These are phyloP conservation scores for Musa troglodytarum DNA, from an alignment of 176 grass and related monocot genomes.

Conservation along the genomic window DNA sequence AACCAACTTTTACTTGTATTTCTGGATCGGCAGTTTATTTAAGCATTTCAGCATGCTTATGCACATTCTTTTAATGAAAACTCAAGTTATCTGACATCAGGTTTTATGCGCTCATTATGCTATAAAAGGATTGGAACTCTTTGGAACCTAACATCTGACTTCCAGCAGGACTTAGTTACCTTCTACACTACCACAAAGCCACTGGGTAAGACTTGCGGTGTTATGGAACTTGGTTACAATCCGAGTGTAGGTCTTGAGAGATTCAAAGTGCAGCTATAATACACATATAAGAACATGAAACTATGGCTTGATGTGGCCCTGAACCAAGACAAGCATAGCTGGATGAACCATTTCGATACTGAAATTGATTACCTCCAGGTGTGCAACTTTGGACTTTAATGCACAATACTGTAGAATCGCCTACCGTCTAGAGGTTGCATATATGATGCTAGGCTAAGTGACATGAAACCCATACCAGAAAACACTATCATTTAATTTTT, in stretches of 20 bases:
- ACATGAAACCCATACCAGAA: too few species aligned
- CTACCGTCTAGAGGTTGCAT: background rate
- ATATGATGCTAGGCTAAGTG: background rate
- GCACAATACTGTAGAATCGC: background rate
- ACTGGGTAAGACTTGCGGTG: conserved; percentile 83
- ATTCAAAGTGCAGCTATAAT: conserved; percentile 59
- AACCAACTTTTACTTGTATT: too few species aligned
- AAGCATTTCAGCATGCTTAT: too few species aligned
- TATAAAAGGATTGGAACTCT: conserved; percentile 78
- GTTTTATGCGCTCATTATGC: background rate
- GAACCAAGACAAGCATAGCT: conserved; percentile 89
- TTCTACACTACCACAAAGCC: conserved; percentile 87
- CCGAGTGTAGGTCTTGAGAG: conserved; percentile 73
- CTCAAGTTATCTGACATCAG: background rate
- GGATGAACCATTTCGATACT: conserved; percentile 85
- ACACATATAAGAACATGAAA: conserved; percentile 96
- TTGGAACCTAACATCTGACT: conserved; percentile 51
- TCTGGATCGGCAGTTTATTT: too few species aligned
- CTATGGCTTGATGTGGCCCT: conserved; percentile 93
- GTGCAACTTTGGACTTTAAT: conserved; percentile 84
- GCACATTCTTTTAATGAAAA: too few species aligned
- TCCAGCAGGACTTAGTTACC: conserved; percentile 66
- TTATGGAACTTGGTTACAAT: conserved; percentile 90
- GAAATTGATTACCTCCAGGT: conserved; percentile 87
- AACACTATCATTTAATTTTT: too few species aligned